Base-by-base conservation (phyloP, 2,329 filamentous ascomycete genomes). In the Ramularia endophylla region DNA sequence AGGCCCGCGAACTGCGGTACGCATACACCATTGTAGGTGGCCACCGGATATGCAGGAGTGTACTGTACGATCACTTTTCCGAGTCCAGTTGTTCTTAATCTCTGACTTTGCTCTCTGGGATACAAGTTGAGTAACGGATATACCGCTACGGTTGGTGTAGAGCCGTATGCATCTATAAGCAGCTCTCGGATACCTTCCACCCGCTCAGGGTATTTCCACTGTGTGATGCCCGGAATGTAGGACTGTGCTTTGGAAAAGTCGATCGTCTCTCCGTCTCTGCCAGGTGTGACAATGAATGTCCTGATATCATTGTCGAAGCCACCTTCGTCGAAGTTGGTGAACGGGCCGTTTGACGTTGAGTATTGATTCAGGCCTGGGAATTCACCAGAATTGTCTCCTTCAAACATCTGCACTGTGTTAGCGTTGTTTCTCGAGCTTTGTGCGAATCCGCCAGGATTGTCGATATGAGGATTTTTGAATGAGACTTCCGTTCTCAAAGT, bases 211-310 rank as follows among this genome's bases (percentile, higher is more conserved):
- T 28, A 44, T 9, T 18, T 13, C 33, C 40, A 43, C 22, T 25
- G 22, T 25, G 22, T 25, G 6, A 6, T 25, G 22, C 11, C 22
- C 6, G 22, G 22, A 8, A 8, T 9, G 6, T n/a, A 15, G 32
- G 20, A 18, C 15, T n/a, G 15, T 17, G 13, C 12, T 9, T 17
- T 32, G 36, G 31, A 18, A 30, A 18, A 9, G n/a, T 29, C 27
- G 25, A n/a, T 12, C 36, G 32, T 8, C 34, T 33, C 17, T 16
- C 36, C 19, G 27, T 22, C 4, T 5, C 11, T n/a, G 33, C 13
- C 11, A 35, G 44, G 44, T 11, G 44, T 47, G 33, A 44, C 19
- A 29, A 47, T 47, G 40, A 47, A 41, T 5, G 38, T 27, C 17
- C 31, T 22, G 11, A 43, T 15, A 11, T 18, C 11, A 29, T 47